phyloP scores from a whole-genome alignment of 192 early-diverging fungal genomes.

The Coemansia sp. region DNA sequence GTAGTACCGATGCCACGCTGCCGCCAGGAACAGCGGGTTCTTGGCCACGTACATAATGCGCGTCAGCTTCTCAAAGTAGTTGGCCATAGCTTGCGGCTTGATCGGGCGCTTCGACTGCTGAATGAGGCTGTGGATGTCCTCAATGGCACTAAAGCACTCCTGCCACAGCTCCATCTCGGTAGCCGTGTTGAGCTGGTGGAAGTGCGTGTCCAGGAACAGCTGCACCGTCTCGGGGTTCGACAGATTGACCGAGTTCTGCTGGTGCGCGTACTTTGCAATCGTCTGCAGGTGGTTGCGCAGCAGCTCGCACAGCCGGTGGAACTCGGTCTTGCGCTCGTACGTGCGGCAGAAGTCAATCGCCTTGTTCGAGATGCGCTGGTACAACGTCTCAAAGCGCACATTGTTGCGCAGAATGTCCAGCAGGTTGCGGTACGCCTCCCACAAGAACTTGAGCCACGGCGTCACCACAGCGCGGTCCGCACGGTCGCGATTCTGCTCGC shows the following conservation, averaged over 20 bases:
- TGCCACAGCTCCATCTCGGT: slow-evolving; percentile 99
- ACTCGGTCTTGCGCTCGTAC: slow-evolving; percentile 96
- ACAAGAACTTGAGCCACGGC: slow-evolving; percentile 98
- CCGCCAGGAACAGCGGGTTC: slow-evolving; percentile 97
- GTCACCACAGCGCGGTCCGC: slow-evolving; percentile 98
- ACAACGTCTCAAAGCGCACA: slow-evolving; percentile 87
- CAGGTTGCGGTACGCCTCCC: slow-evolving; percentile 98
- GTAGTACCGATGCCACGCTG: slow-evolving; percentile 93
- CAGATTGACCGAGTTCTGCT: slow-evolving; percentile 90
- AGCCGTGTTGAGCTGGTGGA: slow-evolving; percentile 93
- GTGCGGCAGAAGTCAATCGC: slow-evolving; percentile 96
- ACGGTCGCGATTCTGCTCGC: slow-evolving; percentile 91
- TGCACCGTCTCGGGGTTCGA: slow-evolving; percentile 95
- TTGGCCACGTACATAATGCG: slow-evolving; percentile 95
- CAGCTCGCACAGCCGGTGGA: slow-evolving; percentile 96
- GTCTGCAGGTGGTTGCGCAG: slow-evolving; percentile 91
- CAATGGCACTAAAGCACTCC: slow-evolving; percentile 94
- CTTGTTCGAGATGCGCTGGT: slow-evolving; percentile 87
- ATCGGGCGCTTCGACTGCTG: slow-evolving; percentile 87
- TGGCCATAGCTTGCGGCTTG: slow-evolving; percentile 93
- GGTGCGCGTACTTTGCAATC: slow-evolving; percentile 84
- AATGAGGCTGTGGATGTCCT: slow-evolving; percentile 95
- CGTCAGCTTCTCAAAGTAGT: slow-evolving; percentile 98
- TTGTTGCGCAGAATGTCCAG: slow-evolving; percentile 98
- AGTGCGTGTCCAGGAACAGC: slow-evolving; percentile 94